Evolutionary conservation across 495 filamentous ascomycete genomes (phyloP).

Genomic region (Aspergillus olivimuriae): DNA sequence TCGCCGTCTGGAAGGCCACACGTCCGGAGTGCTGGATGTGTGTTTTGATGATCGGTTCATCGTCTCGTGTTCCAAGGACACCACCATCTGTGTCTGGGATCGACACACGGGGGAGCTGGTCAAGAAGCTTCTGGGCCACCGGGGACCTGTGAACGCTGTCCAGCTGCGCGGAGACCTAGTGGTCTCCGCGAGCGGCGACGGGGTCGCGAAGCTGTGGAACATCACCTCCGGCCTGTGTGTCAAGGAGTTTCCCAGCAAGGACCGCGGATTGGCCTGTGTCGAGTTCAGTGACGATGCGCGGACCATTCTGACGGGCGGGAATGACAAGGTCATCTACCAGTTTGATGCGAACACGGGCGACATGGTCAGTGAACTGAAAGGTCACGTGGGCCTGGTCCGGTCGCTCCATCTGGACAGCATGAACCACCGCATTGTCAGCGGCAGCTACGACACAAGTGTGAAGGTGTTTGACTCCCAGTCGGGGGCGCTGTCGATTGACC

Average conservation of each 20-base stretch:
- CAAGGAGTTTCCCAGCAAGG: conserved; percentile 80
- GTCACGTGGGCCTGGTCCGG: conserved; percentile 76
- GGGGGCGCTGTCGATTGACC: conserved; percentile 64
- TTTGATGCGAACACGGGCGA: conserved; percentile 89
- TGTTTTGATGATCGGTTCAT: conserved; percentile 89
- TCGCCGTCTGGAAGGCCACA: conserved; percentile 67
- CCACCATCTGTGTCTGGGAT: conserved; percentile 88
- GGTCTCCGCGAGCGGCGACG: conserved; percentile 89
- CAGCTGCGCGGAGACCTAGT: conserved; percentile 87
- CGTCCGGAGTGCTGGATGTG: conserved; percentile 84
- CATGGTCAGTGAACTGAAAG: conserved; percentile 66
- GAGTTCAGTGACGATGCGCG: conserved; percentile 90
- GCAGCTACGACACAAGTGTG: conserved; percentile 89
- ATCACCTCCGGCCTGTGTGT: conserved; percentile 76
- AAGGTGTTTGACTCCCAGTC: conserved; percentile 82
- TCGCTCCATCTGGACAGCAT: conserved; percentile 80
- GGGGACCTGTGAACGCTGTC: conserved; percentile 90
- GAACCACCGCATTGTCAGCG: conserved; percentile 78
- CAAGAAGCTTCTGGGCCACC: conserved; percentile 72
- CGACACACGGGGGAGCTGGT: conserved; percentile 66
- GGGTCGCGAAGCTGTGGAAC: conserved; percentile 90
- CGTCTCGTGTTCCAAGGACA: conserved; percentile 93
- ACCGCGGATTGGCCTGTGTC: conserved; percentile 87
- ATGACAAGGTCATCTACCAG: conserved; percentile 87
- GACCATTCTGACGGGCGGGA: conserved; percentile 86